Conservation (phyloP, 257 asterid species). For the Linaria vulgaris region DNA sequence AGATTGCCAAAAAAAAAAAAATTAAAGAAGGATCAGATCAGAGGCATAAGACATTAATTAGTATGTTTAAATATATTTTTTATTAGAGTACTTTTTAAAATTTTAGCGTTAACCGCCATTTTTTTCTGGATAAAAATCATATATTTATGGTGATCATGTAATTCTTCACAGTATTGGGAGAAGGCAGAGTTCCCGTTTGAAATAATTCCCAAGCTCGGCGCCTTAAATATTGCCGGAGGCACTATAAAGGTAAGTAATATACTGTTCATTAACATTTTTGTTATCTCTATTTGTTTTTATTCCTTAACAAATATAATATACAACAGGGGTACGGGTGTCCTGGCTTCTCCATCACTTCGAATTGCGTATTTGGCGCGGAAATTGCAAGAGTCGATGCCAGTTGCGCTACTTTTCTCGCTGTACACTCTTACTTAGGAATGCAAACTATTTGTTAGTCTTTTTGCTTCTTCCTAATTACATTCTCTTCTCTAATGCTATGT, state of each 20-base stretch:
- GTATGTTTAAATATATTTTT: no score
- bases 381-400: slow-evolving; percentile 63
- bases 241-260: slow-evolving; percentile 55
- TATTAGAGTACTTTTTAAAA: no score
- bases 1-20: no score
- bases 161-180: slow-evolving; percentile 53
- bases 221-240: slow-evolving; percentile 50
- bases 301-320: slow-evolving; percentile 1
- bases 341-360: slow-evolving; percentile 48
- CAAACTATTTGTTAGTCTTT: slow-evolving; percentile 42
- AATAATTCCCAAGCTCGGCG: slow-evolving; percentile 51
- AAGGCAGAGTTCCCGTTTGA: slow-evolving; percentile 64
- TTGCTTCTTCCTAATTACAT: no score
- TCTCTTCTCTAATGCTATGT: no score
- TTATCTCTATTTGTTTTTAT: no score
- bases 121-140: no score
- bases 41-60: no score
- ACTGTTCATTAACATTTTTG: background rate
- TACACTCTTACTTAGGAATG: slow-evolving; percentile 58
- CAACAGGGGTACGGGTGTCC: slow-evolving; percentile 69
- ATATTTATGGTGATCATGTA: background rate
- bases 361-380: slow-evolving; percentile 44
- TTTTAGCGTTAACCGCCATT: no score
- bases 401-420: slow-evolving; percentile 51
- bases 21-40: no score